Evolutionary conservation across 2,329 filamentous ascomycete species (phyloP), one percentile per base, ranked within the genome.

Genomic region (Aspergillus oerlinghausenensis): DNA sequence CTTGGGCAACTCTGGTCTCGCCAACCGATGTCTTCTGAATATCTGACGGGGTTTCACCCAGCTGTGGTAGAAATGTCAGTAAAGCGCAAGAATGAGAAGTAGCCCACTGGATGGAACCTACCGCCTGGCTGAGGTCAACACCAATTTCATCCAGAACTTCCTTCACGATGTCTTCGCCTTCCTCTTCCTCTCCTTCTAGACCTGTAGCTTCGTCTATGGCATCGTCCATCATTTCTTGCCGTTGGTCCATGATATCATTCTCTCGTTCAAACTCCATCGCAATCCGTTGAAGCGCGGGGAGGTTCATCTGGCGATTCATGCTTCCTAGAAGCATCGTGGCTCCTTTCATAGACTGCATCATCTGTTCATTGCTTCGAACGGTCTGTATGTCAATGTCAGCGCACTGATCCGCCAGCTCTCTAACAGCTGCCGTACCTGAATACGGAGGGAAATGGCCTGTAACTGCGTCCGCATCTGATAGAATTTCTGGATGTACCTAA

Each of bases 261-360:
- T 99, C 94, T 68, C 90, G 88, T 77, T 99, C 94, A 68, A 99
- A 99, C 70, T 99, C 94, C 92, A 97, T 96, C 21, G 94, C 93
- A 71, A 99, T 99, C 56, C 93, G 86, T 74, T 97, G 93, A 35
- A 99, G 80, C 19, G 92, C 92, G 0, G 94, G 94, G 2, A 99
- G 85, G 71, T 99, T 97, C 92, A 97, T 97, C 62, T 90, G 90
- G 63, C 89, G 84, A 75, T 99, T 99, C 94, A 99, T 99, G 78
- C 89, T 95, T 54, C 92, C 92, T 7, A 99, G 80, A 2, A 96
- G 87, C 75, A 88, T 87, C 1, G 94, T 97, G 4, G 94, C 94
- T 35, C 94, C 94, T 76, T 97, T 99, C 94, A 99, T 97, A 8
- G 92, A 94, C 75, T 96, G 91, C 92, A 97, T 97, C 94, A 99